A percentile compares a stretch with the other conserved stretches of the same genome.
Conservation (phyloP, 495 filamentous ascomycete genomes). For the Penicillium maclennaniae region DNA sequence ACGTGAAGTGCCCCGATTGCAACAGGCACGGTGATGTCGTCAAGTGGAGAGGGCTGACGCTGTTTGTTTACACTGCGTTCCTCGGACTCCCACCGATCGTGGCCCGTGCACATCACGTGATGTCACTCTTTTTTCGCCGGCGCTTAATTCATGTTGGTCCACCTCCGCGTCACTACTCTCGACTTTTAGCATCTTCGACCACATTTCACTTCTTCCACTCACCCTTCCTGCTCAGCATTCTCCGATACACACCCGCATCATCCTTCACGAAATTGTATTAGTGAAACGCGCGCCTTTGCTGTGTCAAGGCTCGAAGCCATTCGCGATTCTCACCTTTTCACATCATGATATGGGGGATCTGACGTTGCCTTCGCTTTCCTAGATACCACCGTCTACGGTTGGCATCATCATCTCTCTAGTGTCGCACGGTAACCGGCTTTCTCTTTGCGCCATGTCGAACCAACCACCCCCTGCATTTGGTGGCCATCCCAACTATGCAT, state of each 20-base stretch:
- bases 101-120: slow-evolving; percentile 33
- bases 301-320: neutral
- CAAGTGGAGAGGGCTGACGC: slow-evolving; percentile 20
- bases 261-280: neutral
- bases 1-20: neutral
- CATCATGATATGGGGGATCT: slow-evolving; percentile 4
- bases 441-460: slow-evolving; percentile 45
- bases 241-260: neutral
- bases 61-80: slow-evolving; percentile 46
- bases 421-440: neutral
- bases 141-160: slow-evolving; percentile 11
- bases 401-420: neutral
- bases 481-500: slow-evolving; percentile 30
- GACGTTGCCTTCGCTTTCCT: neutral
- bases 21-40: slow-evolving; percentile 13
- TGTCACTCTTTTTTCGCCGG: slow-evolving; percentile 17
- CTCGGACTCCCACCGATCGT: slow-evolving; percentile 39
- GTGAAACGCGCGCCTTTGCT: neutral
- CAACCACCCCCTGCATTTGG: slow-evolving; percentile 54
- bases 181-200: neutral
- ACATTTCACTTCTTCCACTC: neutral
- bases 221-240: neutral
- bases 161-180: neutral
- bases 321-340: neutral
- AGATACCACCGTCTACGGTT: neutral